Evolutionary conservation across 306 rosid genomes (phyloP).

Genomic region (Castanea mollissima): DNA sequence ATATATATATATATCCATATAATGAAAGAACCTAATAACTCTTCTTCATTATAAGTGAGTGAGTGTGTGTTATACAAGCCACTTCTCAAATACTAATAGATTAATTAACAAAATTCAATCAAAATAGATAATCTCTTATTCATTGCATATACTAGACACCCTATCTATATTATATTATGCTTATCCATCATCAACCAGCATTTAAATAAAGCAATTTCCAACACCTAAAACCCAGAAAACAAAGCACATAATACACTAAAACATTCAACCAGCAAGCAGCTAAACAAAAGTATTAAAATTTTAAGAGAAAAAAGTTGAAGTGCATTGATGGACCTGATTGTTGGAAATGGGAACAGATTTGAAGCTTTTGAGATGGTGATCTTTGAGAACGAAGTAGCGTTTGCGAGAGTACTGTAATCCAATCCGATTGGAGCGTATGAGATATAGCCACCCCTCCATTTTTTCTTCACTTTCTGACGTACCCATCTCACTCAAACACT

Average conservation of each 20-base stretch:
- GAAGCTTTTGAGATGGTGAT: slow-evolving; percentile 62
- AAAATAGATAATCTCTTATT: not conserved
- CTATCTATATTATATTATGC: too few species aligned
- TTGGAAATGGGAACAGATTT: slow-evolving; percentile 60
- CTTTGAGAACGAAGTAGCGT: slow-evolving; percentile 70
- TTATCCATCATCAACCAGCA: not conserved
- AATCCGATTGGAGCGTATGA: slow-evolving; percentile 65
- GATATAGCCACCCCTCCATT: slow-evolving; percentile 83
- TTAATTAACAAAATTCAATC: not conserved
- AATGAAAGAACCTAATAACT: not conserved
- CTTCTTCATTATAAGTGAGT: too few species aligned
- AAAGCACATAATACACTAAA: not conserved
- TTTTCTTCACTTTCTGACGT: slow-evolving; percentile 33
- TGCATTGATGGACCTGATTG: slow-evolving; percentile 42
- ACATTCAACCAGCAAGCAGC: not conserved
- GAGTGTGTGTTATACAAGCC: not conserved
- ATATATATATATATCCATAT: not conserved
- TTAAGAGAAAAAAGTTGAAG: not conserved
- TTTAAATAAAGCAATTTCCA: not conserved
- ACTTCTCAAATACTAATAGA: not conserved
- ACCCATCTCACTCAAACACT: slow-evolving; percentile 16
- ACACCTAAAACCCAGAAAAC: not conserved
- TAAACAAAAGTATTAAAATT: not conserved
- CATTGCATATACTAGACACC: not conserved
- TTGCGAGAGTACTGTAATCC: slow-evolving; percentile 73